Conservation (phyloP, 2,329 filamentous ascomycete species). For the Claviceps digitariae region DNA sequence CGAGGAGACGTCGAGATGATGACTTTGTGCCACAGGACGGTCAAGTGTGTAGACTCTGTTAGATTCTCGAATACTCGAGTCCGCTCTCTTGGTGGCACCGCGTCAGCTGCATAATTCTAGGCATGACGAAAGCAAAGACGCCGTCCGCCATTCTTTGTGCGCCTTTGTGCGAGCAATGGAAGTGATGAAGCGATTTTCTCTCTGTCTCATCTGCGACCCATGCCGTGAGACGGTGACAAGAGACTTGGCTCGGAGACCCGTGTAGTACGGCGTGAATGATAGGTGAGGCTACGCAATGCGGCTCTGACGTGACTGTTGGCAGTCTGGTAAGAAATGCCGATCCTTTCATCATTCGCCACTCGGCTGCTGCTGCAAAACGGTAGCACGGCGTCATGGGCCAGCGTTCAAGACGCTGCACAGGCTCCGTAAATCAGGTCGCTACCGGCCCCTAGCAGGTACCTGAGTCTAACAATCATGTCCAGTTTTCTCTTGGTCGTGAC, state of each 20-base stretch:
- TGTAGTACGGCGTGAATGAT: neutral
- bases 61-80: too few relatives aligned
- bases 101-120: neutral
- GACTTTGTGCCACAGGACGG: neutral
- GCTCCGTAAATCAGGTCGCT: too few relatives aligned
- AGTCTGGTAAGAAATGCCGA: too few relatives aligned
- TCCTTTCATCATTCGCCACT: neutral
- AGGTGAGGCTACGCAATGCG: neutral
- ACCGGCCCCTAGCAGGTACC: neutral
- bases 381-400: neutral
- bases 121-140: neutral
- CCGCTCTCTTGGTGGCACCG: neutral
- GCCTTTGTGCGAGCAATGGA: neutral
- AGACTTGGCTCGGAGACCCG: neutral
- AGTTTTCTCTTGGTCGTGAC: neutral
- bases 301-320: neutral
- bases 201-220: neutral
- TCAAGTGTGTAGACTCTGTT: neutral
- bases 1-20: neutral
- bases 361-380: neutral
- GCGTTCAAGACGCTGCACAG: too few relatives aligned
- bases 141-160: neutral
- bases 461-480: neutral
- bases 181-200: too few relatives aligned
- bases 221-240: neutral